Conservation (phyloP, 2,329 filamentous ascomycete genomes). For the Arthroderma sp. region DNA sequence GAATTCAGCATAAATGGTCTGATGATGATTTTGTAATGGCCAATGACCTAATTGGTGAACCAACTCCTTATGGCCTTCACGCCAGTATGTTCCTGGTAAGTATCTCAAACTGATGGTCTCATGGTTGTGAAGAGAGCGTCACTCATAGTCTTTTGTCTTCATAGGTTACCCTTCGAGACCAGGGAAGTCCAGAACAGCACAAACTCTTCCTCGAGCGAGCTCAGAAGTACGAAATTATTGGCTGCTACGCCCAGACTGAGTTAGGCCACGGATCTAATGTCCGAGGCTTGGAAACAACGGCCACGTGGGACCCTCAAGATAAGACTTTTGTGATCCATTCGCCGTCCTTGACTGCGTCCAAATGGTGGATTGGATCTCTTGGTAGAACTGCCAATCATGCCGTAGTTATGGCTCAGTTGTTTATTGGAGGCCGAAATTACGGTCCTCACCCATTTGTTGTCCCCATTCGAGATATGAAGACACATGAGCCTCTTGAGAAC, state of each 20-base stretch:
- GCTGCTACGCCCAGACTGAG: conserved; percentile 72
- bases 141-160: not conserved
- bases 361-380: conserved; percentile 76
- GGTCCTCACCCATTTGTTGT: conserved; percentile 70
- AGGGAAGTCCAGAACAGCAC: conserved; percentile 60
- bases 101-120: not conserved
- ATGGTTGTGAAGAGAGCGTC: not conserved
- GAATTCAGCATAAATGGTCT: conserved; percentile 53
- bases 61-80: conserved; percentile 60
- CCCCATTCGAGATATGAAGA: conserved; percentile 57
- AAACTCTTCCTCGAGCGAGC: conserved; percentile 58
- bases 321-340: conserved; percentile 65
- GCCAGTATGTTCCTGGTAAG: conserved; percentile 54
- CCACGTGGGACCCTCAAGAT: conserved; percentile 59
- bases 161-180: conserved; percentile 54
- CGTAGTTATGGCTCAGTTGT: conserved; percentile 65
- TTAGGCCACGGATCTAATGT: conserved; percentile 69
- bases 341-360: conserved; percentile 59
- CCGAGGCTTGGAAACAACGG: conserved; percentile 56
- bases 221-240: conserved; percentile 56
- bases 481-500: conserved; percentile 54
- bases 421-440: conserved; percentile 52
- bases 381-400: conserved; percentile 65
- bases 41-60: conserved; percentile 57
- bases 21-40: conserved; percentile 51